Evolutionary conservation across 164 flowering plant species (phyloP).

Genomic region (Kalanchoe fedtschenkoi): DNA sequence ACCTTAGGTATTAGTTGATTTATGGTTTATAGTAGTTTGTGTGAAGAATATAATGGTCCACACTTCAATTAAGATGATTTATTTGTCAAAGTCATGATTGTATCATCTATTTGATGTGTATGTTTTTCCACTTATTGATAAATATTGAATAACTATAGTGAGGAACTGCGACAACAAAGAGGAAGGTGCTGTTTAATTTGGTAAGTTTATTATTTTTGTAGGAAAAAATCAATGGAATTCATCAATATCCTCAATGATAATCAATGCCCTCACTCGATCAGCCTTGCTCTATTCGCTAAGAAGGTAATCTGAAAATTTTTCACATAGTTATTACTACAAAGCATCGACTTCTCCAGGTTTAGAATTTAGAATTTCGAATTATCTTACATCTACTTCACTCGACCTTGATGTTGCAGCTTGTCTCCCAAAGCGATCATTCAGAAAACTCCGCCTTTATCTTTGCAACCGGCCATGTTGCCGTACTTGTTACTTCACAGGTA

Average conservation of each 20-base stretch:
- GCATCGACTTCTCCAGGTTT: not conserved
- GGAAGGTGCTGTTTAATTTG: not conserved
- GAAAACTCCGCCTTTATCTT: constrained; percentile 27
- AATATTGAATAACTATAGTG: not conserved
- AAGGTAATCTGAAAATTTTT: constrained; percentile 32
- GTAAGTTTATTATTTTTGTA: constrained; percentile 17
- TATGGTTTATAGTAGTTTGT: not conserved
- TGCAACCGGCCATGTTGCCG: constrained; percentile 62
- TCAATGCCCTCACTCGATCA: constrained; percentile 54
- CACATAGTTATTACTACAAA: not conserved
- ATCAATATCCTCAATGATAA: constrained; percentile 46
- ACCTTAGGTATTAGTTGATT: not conserved
- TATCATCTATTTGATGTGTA: not conserved
- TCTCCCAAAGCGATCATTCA: constrained; percentile 39
- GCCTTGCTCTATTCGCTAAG: constrained; percentile 54
- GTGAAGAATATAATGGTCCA: too few relatives aligned
- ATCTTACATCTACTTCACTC: not conserved
- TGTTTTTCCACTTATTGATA: not conserved
- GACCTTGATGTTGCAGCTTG: constrained; percentile 37
- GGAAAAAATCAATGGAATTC: constrained; percentile 55
- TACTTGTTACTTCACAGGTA: constrained; percentile 71
- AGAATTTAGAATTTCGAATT: not conserved
- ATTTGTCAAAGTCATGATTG: not conserved
- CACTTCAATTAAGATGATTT: not conserved
- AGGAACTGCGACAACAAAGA: not conserved